Evolutionary conservation across 2,329 filamentous ascomycete genomes (phyloP), one percentile per base, ranked within the genome.

Genomic region (Tolypocladium pustulatum): DNA sequence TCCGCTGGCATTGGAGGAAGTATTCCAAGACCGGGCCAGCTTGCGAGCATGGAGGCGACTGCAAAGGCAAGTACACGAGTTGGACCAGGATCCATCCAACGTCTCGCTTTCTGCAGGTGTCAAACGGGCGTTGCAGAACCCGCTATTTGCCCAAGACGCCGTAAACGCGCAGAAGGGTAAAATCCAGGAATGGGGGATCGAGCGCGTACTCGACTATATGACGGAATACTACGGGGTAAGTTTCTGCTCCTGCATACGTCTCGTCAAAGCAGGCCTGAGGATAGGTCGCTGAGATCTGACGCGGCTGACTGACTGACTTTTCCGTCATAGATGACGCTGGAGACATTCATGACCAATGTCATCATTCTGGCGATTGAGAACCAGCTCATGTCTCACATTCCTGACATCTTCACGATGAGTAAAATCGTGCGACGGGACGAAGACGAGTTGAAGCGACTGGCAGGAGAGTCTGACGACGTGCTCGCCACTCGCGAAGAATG

Each of bases 191-290:
- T 57, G 38, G 17, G 54, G 54, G 5, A 56, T 49, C 25, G 40
- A 51, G 40, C 30, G 57, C 15, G 58, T 58, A 0, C 46, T 76
- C 1, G 73, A 76, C 56, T 71, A 65, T n/a, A 67, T 76, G 62
- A 64, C 70, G 37, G 73, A 73, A 0, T 78, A 74, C 56, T 78
- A 78, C 57, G 68, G 76, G 66, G 75, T 69, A 65, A 51, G 60
- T n/a, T 10, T 20, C 9, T 53, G 10, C 7, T 27, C 0, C 6
- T 32, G 15, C 9, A 5, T 2, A 25, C 5, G 4, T 4, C 4
- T 46, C 13, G 6, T 6, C 5, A 5, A n/a, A 7, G 3, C 4
- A 17, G 22, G 5, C 12, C 5, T 8, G 13, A 6, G 43, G 12
- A 15, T 13, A 3, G 22, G 25, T 15, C 5, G 22, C 6, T 15